phyloP scores from a whole-genome alignment of 805 yeast genomes.

The Suhomyces tanzawaensis region DNA sequence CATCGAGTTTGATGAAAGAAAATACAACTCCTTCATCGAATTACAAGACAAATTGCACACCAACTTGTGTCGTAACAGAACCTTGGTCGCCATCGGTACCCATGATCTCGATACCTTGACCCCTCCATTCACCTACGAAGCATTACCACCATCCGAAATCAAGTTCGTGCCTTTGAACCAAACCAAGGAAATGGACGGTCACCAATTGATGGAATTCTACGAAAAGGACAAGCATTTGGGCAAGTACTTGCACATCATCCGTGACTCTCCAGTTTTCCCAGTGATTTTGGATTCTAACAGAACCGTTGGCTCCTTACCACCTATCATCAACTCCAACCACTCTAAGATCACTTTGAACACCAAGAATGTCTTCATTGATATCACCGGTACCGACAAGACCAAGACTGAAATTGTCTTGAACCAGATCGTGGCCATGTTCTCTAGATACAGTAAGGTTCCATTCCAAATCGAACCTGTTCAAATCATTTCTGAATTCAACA shows the following conservation, averaged over 20 bases:
- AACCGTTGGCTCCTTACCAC: constrained; percentile 89
- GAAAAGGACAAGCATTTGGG: constrained; percentile 88
- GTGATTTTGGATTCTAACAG: constrained; percentile 77
- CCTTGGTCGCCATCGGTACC: constrained; percentile 97
- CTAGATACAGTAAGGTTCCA: constrained; percentile 76
- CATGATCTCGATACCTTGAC: constrained; percentile 83
- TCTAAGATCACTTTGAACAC: constrained; percentile 86
- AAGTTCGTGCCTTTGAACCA: constrained; percentile 76
- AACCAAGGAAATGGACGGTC: constrained; percentile 66
- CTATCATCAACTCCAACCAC: constrained; percentile 89
- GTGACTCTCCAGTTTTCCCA: constrained; percentile 86
- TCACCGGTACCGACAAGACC: constrained; percentile 93
- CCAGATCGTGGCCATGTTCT: constrained; percentile 93
- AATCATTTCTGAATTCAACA: constrained; percentile 78
- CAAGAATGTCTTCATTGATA: constrained; percentile 84
- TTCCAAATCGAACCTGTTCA: constrained; percentile 90
- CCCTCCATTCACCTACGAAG: constrained; percentile 87
- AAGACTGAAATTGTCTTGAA: constrained; percentile 91
- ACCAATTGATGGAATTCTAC: constrained; percentile 81
- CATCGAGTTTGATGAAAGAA: constrained; percentile 74
- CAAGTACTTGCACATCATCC: constrained; percentile 82
- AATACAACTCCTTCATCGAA: constrained; percentile 91
- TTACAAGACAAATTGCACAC: constrained; percentile 95
- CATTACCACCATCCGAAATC: constrained; percentile 73
- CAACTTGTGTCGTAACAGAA: constrained; percentile 94